Evolutionary conservation across 2,329 filamentous ascomycete species (phyloP), one percentile per base, ranked within the genome.

Genomic region (Monilinia polystroma): DNA sequence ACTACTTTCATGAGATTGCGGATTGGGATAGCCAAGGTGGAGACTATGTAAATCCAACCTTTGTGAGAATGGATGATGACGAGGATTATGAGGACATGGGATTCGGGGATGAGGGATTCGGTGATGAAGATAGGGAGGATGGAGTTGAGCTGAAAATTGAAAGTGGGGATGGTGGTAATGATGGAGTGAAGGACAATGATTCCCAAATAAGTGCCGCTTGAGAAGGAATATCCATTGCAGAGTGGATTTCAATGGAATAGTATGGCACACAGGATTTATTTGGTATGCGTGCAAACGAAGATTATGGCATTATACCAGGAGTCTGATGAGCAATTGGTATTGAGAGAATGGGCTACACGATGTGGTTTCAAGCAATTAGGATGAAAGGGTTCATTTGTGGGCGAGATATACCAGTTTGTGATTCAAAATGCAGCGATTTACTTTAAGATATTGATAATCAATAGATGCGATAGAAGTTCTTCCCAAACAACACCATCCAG

Each of bases 1-100:
- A 79, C 51, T 93, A 88, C 82, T 80, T 93, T 47, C 78, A 86
- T 59, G 79, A 84, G 49, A 82, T 89, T 16, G 82, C 84, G n/a
- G 74, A 81, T 59, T 77, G 78, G 11, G 64, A 66, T 16, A 41
- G 47, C 26, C 45, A 62, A n/a, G 56, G 56, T 43, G 52, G 38
- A 1, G 70, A 75, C 0, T 79, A 80, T 66, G 74, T 73, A 41
- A 81, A 81, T 70, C 75, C 77, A 1, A 71, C 38, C 6, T 71
- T 74, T 45, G 57, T 67, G 23, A 67, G 68, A 38, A 45, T 70
- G 14, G 70, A 71, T 52, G 55, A 54, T 26, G 68, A 68, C 4
- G 67, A 68, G 23, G 67, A 67, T 16, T 62, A 32, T 4, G 60
- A 56, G 38, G 60, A 68, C 4, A 55, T 54, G 49, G 60, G 43